Evolutionary conservation across 2,329 filamentous ascomycete species (phyloP).

Genomic region (Paraphaeosphaeria sporulosa): DNA sequence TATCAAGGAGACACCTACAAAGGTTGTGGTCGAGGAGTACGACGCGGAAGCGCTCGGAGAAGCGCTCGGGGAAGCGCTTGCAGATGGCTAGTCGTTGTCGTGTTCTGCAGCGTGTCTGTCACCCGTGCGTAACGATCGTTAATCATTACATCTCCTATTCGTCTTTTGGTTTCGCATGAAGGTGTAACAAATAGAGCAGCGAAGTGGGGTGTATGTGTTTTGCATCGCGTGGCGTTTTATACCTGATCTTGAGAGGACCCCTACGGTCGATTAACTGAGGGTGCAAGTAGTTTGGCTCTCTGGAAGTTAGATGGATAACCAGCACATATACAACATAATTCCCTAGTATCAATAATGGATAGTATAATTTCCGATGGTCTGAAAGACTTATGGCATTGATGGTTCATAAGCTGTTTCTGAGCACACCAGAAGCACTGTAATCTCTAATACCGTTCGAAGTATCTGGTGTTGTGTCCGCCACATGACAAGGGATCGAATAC

Average conservation of each 20-base stretch:
- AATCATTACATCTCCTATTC: background rate
- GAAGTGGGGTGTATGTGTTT: background rate
- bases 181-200: background rate
- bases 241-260: background rate
- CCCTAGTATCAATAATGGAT: background rate
- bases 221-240: conserved; percentile 14
- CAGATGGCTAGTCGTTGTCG: conserved; percentile 23
- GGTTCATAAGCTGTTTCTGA: background rate
- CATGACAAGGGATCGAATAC: too few species aligned
- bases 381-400: background rate
- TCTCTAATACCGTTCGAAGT: too few species aligned
- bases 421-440: background rate
- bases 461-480: too few species aligned
- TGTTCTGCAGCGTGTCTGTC: background rate
- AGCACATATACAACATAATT: background rate
- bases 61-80: conserved; percentile 47
- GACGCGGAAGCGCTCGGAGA: conserved; percentile 49
- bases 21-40: conserved; percentile 45
- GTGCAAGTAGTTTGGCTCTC: too few species aligned
- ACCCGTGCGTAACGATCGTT: background rate
- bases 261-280: too few species aligned
- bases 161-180: background rate
- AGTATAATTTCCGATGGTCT: background rate
- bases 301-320: background rate
- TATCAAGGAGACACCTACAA: conserved; percentile 41